phyloP scores from a whole-genome alignment of 2,329 filamentous ascomycete species.

The Diaporthe caulivora region DNA sequence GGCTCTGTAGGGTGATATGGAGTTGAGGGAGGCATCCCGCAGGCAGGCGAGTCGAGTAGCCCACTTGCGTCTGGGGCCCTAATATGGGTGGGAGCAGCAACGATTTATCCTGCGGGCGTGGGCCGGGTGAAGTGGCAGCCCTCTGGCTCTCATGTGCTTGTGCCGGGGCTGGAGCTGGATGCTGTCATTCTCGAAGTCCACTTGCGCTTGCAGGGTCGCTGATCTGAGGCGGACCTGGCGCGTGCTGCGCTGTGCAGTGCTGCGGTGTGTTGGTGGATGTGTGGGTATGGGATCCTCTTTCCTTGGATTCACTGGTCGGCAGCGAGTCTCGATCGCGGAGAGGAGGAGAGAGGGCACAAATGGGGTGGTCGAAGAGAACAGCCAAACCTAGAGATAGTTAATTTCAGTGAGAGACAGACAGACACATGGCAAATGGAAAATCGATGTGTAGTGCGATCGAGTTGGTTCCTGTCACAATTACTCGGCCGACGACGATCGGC shows the following conservation, averaged over 20 bases:
- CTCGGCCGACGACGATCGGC: conserved; percentile 21
- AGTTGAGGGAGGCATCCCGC: conserved; percentile 70
- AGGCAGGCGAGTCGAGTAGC: conserved; percentile 39
- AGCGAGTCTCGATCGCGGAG: not conserved
- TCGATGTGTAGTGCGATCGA: not conserved
- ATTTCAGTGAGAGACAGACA: conserved; percentile 6
- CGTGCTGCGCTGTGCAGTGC: conserved; percentile 27
- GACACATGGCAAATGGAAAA: not conserved
- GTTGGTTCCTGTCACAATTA: conserved; percentile 11
- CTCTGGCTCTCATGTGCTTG: conserved; percentile 38
- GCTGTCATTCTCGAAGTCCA: conserved; percentile 36
- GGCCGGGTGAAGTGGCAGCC: conserved; percentile 33
- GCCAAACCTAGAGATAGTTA: not conserved
- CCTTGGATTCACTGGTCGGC: conserved; percentile 8
- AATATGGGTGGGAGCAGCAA: conserved; percentile 30
- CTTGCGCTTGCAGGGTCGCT: conserved; percentile 35
- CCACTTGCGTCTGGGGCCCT: conserved; percentile 31
- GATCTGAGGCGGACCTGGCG: conserved; percentile 37
- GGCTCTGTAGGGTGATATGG: conserved; percentile 68
- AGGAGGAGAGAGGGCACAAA: not conserved
- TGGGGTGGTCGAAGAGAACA: not conserved
- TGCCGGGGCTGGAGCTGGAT: conserved; percentile 40
- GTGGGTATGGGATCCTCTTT: conserved; percentile 30
- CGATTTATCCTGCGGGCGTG: conserved; percentile 35
- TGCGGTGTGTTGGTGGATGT: conserved; percentile 27